phyloP scores from a whole-genome alignment of 352 stramenopile genomes.

The Globisporangium uncinulatum region DNA sequence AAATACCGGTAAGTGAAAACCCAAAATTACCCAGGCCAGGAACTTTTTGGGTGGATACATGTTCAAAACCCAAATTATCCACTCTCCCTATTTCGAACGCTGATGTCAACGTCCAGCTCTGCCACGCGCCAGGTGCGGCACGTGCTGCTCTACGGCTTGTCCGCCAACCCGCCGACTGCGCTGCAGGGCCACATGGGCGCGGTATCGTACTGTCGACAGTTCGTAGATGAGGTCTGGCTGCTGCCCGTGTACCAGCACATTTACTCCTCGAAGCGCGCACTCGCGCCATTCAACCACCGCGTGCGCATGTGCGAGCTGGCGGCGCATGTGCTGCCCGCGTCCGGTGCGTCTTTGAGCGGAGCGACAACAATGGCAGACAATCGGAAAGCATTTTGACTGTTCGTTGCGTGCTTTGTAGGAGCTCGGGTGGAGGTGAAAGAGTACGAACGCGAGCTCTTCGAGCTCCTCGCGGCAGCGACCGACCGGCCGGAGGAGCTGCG shows the following conservation, averaged over 20 bases:
- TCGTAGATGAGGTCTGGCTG: conserved; percentile 88
- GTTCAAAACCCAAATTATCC: too few species aligned
- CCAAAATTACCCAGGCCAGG: too few species aligned
- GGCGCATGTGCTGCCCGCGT: conserved; percentile 24
- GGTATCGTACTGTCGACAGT: conserved; percentile 43
- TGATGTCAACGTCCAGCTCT: too few species aligned
- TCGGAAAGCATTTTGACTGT: background rate
- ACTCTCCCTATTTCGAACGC: too few species aligned
- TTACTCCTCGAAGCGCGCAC: conserved; percentile 68
- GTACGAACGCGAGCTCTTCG: conserved; percentile 64
- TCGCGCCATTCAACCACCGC: conserved; percentile 72
- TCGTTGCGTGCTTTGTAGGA: conserved; percentile 5
- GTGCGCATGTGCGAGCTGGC: conserved; percentile 67
- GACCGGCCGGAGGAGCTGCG: conserved; percentile 26
- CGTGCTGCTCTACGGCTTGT: conserved; percentile 82
- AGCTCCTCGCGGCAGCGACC: conserved; percentile 23
- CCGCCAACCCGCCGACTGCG: conserved; percentile 78
- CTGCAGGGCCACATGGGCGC: conserved; percentile 74
- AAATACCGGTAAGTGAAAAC: too few species aligned
- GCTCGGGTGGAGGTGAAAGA: conserved; percentile 47
- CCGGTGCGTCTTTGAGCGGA: conserved; percentile 4
- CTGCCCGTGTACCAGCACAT: conserved; percentile 88
- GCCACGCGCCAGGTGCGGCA: conserved; percentile 11
- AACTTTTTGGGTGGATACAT: too few species aligned
- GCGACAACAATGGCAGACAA: too few species aligned